A percentile compares a stretch with the other conserved stretches of the same genome.
These are phyloP conservation scores for Vitis amurensis DNA, from an alignment of 164 flowering plant species.

Conservation along the genomic window DNA sequence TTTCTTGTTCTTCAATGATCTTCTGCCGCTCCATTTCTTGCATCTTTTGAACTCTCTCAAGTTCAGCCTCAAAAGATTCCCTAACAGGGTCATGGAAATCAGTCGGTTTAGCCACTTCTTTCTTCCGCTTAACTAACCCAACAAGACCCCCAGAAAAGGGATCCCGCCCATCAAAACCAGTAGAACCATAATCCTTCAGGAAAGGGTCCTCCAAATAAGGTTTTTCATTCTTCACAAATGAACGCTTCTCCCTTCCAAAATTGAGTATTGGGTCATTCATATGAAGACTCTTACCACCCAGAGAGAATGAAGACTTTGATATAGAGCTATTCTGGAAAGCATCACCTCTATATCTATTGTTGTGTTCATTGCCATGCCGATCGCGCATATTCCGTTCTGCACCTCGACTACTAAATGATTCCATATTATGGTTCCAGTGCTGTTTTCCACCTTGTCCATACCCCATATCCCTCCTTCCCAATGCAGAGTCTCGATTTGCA, in stretches of 20 bases:
- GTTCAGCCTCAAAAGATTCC: slow-evolving; percentile 98
- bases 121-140: slow-evolving; percentile 78
- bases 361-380: slow-evolving; percentile 38
- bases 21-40: slow-evolving; percentile 89
- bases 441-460: slow-evolving; percentile 51
- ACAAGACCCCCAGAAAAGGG: slow-evolving; percentile 56
- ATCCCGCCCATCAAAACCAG: slow-evolving; percentile 66
- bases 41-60: slow-evolving; percentile 91
- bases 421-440: slow-evolving; percentile 41
- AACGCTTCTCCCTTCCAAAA: slow-evolving; percentile 60
- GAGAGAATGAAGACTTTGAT: slow-evolving; percentile 47
- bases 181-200: slow-evolving; percentile 43
- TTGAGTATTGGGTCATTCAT: slow-evolving; percentile 51
- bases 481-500: slow-evolving; percentile 28
- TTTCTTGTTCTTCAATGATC: slow-evolving; percentile 79
- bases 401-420: slow-evolving; percentile 39
- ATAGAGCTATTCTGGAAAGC: slow-evolving; percentile 35
- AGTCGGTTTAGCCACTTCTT: slow-evolving; percentile 56
- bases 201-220: slow-evolving; percentile 62
- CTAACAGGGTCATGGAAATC: slow-evolving; percentile 94
- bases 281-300: slow-evolving; percentile 42
- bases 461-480: slow-evolving; percentile 44
- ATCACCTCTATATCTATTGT: slow-evolving; percentile 45
- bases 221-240: slow-evolving; percentile 48
- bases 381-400: slow-evolving; percentile 39